Percentiles rank a stretch among this genome's conserved stretches.
phyloP scores from a whole-genome alignment of 495 filamentous ascomycete genomes.

The Chaetomium fimeti region DNA sequence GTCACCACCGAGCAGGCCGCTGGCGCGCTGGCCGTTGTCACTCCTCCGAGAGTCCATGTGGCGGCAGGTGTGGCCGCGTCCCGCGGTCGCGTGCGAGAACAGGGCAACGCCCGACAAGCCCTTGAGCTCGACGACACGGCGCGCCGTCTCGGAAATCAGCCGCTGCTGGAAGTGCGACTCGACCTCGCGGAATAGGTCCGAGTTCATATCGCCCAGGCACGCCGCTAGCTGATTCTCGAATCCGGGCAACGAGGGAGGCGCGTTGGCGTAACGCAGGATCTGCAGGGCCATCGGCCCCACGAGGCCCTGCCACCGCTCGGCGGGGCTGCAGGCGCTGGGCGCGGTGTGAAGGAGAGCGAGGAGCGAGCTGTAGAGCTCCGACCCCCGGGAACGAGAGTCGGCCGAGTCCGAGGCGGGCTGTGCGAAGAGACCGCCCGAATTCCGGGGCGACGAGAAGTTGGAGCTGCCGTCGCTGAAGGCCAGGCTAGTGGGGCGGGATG shows the following conservation, averaged over 20 bases:
- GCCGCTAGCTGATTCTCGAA: slow-evolving; percentile 47
- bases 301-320: slow-evolving; percentile 44
- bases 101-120: slow-evolving; percentile 50
- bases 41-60: not conserved
- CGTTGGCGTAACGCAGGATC: slow-evolving; percentile 52
- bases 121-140: slow-evolving; percentile 50
- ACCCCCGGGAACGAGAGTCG: slow-evolving; percentile 37
- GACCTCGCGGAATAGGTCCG: slow-evolving; percentile 41
- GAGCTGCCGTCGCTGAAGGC: slow-evolving; percentile 47
- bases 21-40: slow-evolving; percentile 24
- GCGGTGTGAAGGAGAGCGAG: slow-evolving; percentile 48
- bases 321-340: slow-evolving; percentile 32
- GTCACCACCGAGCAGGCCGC: slow-evolving; percentile 26
- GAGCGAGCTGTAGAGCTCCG: slow-evolving; percentile 45
- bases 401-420: slow-evolving; percentile 32
- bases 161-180: slow-evolving; percentile 44
- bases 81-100: slow-evolving; percentile 52
- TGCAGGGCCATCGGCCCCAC: slow-evolving; percentile 49
- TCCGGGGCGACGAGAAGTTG: slow-evolving; percentile 46
- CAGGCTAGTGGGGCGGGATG: slow-evolving; percentile 48
- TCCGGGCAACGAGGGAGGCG: slow-evolving; percentile 43
- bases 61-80: slow-evolving; percentile 28
- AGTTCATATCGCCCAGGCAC: slow-evolving; percentile 36
- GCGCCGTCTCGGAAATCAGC: slow-evolving; percentile 44
- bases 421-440: slow-evolving; percentile 39